These are phyloP conservation scores for Gleditsia sinensis DNA, from an alignment of 306 rosid species.

Conservation along the genomic window DNA sequence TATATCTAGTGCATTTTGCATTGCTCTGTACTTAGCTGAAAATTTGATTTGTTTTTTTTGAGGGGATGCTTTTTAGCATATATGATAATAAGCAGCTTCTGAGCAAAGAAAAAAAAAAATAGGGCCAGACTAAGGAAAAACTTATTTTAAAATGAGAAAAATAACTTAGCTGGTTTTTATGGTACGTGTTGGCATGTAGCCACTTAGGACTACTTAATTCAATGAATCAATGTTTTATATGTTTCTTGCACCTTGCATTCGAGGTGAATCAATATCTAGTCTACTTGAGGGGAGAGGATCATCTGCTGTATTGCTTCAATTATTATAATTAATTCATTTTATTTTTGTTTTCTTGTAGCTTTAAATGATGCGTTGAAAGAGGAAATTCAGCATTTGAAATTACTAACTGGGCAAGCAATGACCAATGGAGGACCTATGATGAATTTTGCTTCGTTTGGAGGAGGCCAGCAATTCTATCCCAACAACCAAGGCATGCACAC, in stretches of 20 bases:
- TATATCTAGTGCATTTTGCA: too few species aligned
- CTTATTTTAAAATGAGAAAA: not conserved
- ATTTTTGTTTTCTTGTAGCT: slow-evolving; percentile 44
- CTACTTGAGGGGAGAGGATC: not conserved
- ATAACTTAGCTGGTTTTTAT: not conserved
- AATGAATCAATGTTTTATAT: not conserved
- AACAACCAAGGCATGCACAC: slow-evolving; percentile 66
- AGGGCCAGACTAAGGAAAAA: not conserved
- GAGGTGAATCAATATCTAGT: not conserved
- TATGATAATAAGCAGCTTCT: not conserved
- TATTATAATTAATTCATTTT: not conserved
- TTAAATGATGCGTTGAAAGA: slow-evolving; percentile 79
- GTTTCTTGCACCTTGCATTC: slow-evolving; percentile 13
- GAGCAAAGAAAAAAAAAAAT: not conserved
- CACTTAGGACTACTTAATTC: not conserved
- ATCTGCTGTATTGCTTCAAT: not conserved
- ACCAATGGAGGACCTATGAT: slow-evolving; percentile 64
- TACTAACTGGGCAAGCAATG: slow-evolving; percentile 68
- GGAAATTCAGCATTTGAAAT: slow-evolving; percentile 84
- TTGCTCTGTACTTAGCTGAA: too few species aligned
- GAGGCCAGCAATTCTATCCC: slow-evolving; percentile 68
- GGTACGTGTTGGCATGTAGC: not conserved
- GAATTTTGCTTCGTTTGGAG: slow-evolving; percentile 61
- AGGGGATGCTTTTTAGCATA: too few species aligned
- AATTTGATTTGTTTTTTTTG: too few species aligned